Conservation (phyloP, 139 green algal genomes). For the Pycnococcus provasolii region DNA sequence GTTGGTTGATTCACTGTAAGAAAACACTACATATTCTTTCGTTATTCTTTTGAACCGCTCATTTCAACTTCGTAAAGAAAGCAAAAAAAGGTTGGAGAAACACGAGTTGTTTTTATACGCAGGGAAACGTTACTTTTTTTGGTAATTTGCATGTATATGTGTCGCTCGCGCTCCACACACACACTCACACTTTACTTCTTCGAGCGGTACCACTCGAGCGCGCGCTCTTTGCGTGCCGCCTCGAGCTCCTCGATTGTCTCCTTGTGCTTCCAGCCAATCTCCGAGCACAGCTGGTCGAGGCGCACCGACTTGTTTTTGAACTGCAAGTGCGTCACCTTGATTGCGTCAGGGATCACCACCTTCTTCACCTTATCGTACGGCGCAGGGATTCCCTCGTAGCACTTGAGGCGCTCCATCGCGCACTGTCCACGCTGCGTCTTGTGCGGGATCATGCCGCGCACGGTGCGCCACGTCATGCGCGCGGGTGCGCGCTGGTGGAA, state of each 20-base stretch:
- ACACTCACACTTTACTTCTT: slow-evolving; percentile 30
- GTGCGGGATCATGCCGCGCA: slow-evolving; percentile 95
- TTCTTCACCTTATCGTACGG: slow-evolving; percentile 87
- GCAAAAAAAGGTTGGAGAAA: too few relatives aligned
- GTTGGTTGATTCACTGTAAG: too few relatives aligned
- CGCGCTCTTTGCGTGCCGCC: slow-evolving; percentile 75
- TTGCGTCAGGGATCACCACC: slow-evolving; percentile 90
- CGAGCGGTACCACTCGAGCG: slow-evolving; percentile 36
- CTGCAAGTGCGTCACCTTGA: slow-evolving; percentile 88
- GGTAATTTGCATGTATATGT: too few relatives aligned
- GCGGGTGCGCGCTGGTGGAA: slow-evolving; percentile 88
- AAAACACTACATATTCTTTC: too few relatives aligned
- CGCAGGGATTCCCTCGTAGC: slow-evolving; percentile 85
- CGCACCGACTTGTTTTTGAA: slow-evolving; percentile 84
- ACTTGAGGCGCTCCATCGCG: slow-evolving; percentile 90
- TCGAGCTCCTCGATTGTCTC: slow-evolving; percentile 68
- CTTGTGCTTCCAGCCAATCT: slow-evolving; percentile 95
- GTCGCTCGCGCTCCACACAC: too few relatives aligned
- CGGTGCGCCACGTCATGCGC: slow-evolving; percentile 80
- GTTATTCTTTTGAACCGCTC: too few relatives aligned
- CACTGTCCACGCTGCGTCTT: slow-evolving; percentile 85
- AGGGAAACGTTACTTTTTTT: too few relatives aligned
- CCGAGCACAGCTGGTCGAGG: slow-evolving; percentile 68
- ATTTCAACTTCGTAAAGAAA: too few relatives aligned
- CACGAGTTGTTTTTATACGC: too few relatives aligned